Conservation (phyloP, 1,284 basidiomycete genomes). For the Gymnopus androsaceus region DNA sequence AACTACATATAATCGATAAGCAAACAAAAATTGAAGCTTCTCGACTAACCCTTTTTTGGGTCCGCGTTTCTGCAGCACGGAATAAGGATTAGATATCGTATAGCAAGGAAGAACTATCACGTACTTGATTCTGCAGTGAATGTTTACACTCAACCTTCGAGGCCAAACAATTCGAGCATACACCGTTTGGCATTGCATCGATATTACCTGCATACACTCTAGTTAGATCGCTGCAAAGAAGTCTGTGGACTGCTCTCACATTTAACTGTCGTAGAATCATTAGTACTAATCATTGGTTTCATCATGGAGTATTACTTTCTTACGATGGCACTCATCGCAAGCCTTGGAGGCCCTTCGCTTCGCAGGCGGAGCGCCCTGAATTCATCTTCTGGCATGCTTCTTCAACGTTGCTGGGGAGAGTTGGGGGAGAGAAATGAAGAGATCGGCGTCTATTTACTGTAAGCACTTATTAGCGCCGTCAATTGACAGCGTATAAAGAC, state of each 20-base stretch:
- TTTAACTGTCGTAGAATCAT: neutral
- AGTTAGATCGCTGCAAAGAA: neutral
- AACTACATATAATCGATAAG: neutral
- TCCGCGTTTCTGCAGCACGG: slow-evolving; percentile 12
- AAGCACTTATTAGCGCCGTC: too few species aligned
- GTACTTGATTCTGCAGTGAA: slow-evolving; percentile 7
- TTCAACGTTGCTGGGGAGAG: too few species aligned
- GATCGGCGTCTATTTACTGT: too few species aligned
- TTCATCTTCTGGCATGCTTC: neutral
- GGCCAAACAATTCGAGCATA: slow-evolving; percentile 11
- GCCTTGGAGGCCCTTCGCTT: slow-evolving; percentile 6
- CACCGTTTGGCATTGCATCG: neutral
- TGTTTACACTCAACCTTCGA: slow-evolving; percentile 13
- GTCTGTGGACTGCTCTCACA: neutral
- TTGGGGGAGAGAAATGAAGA: too few species aligned
- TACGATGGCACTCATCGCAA: slow-evolving; percentile 3
- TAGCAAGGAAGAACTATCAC: neutral
- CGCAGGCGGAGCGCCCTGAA: neutral
- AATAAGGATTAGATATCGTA: neutral
- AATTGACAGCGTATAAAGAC: too few species aligned
- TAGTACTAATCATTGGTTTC: neutral
- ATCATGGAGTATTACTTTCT: neutral
- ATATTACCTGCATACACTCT: slow-evolving; percentile 1
- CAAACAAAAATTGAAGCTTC: neutral
- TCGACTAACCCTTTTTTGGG: slow-evolving; percentile 10